Conservation (phyloP, 2,329 filamentous ascomycete species). For the Clathrospora elynae region DNA sequence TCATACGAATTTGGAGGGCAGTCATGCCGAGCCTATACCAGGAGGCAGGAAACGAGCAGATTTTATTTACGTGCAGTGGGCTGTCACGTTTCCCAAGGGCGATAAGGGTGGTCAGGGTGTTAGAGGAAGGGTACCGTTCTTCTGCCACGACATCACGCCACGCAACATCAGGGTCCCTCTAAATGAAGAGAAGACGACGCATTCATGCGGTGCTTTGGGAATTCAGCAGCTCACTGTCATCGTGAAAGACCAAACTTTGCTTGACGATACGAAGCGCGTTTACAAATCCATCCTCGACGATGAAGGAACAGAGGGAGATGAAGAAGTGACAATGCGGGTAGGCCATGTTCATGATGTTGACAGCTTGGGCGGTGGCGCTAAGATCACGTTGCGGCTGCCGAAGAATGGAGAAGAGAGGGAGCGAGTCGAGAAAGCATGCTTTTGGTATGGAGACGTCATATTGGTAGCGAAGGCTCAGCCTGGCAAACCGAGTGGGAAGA, state of each 20-base stretch:
- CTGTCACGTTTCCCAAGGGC: conserved; percentile 58
- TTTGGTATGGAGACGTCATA: conserved; percentile 39
- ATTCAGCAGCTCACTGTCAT: conserved; percentile 36
- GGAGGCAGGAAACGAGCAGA: conserved; percentile 63
- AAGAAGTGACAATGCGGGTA: conserved; percentile 20
- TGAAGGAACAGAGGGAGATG: conserved; percentile 2
- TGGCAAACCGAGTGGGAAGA: conserved; percentile 14
- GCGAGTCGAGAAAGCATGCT: conserved; percentile 20
- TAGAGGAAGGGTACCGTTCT: conserved; percentile 65
- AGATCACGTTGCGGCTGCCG: conserved; percentile 29
- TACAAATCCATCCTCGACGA: conserved; percentile 26
- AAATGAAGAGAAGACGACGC: conserved; percentile 48
- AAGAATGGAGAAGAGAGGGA: conserved; percentile 23
- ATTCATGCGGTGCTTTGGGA: conserved; percentile 60
- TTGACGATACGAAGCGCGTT: conserved; percentile 18
- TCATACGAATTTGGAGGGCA: conserved; percentile 29
- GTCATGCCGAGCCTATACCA: conserved; percentile 56
- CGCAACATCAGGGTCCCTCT: conserved; percentile 62
- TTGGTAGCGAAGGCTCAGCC: conserved; percentile 18
- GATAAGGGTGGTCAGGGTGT: conserved; percentile 39
- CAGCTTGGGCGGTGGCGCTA: conserved; percentile 20
- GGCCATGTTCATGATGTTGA: conserved; percentile 23
- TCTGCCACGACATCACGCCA: conserved; percentile 63
- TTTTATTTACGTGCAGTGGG: conserved; percentile 64
- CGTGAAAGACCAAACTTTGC: conserved; percentile 21